Conservation (phyloP, 345 rosid genomes). For the Salix viminalis region DNA sequence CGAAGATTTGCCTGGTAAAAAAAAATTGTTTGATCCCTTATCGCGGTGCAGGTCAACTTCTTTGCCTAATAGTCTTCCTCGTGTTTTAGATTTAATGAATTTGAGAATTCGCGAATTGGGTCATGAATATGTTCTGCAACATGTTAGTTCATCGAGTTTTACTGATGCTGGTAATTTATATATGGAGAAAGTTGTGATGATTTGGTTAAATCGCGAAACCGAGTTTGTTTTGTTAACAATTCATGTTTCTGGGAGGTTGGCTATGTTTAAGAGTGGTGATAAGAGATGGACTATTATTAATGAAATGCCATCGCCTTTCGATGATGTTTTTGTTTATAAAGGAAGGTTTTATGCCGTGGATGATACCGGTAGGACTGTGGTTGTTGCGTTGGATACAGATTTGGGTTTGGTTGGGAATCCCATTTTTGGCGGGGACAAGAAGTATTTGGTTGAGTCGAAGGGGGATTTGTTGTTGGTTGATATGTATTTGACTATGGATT, state of each 20-base stretch:
- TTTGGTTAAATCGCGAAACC: slow-evolving; percentile 26
- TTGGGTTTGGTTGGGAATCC: slow-evolving; percentile 38
- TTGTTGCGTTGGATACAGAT: slow-evolving; percentile 39
- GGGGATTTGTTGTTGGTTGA: slow-evolving; percentile 74
- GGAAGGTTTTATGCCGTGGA: slow-evolving; percentile 75
- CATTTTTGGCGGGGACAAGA: slow-evolving; percentile 83
- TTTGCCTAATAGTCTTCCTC: slow-evolving; percentile 45
- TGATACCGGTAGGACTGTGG: slow-evolving; percentile 58
- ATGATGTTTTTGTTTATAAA: slow-evolving; percentile 61
- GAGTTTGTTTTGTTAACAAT: slow-evolving; percentile 70
- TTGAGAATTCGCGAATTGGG: slow-evolving; percentile 51
- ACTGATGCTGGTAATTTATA: slow-evolving; percentile 42
- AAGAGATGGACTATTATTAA: slow-evolving; percentile 60
- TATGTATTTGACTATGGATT: slow-evolving; percentile 69
- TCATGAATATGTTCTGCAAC: slow-evolving; percentile 61
- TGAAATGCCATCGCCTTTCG: slow-evolving; percentile 80
- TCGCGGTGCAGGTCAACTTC: slow-evolving; percentile 32
- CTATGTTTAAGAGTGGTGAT: slow-evolving; percentile 55
- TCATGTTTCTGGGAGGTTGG: slow-evolving; percentile 86
- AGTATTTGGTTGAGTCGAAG: slow-evolving; percentile 71
- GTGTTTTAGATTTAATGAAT: slow-evolving; percentile 38
- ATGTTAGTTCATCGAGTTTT: slow-evolving; percentile 25
- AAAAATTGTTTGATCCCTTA: slow-evolving; percentile 61
- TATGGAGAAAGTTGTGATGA: slow-evolving; percentile 70
- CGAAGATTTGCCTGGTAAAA: slow-evolving; percentile 32